Evolutionary conservation across 352 stramenopile genomes (phyloP).

Genomic region (Nothophytophthora sp.): DNA sequence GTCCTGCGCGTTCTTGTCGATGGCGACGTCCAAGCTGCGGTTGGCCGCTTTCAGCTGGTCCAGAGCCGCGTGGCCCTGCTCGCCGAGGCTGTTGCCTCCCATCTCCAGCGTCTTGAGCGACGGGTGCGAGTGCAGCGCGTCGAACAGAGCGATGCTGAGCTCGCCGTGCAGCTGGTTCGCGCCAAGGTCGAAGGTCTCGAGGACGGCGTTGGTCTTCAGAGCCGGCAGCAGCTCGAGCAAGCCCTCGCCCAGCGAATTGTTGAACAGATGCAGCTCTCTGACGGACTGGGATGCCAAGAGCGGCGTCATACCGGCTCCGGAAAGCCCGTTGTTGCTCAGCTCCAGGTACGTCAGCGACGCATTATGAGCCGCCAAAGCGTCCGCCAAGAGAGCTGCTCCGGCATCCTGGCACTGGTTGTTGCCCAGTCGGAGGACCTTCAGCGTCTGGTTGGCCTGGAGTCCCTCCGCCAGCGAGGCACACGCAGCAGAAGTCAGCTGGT

Average conservation of each 20-base stretch:
- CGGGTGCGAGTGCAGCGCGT: conserved; percentile 58
- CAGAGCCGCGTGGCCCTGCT: conserved; percentile 63
- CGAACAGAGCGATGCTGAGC: conserved; percentile 62
- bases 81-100: conserved; percentile 79
- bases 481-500: conserved; percentile 37
- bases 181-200: conserved; percentile 69
- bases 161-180: conserved; percentile 70
- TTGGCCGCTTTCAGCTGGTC: conserved; percentile 63
- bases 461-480: conserved; percentile 44
- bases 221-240: conserved; percentile 49
- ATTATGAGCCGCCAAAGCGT: conserved; percentile 35
- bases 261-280: conserved; percentile 72
- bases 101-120: conserved; percentile 83
- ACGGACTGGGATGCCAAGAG: conserved; percentile 48
- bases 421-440: conserved; percentile 50
- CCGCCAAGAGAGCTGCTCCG: conserved; percentile 37
- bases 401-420: conserved; percentile 67
- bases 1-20: conserved; percentile 79
- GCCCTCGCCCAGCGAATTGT: conserved; percentile 67
- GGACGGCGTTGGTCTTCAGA: conserved; percentile 48
- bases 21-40: conserved; percentile 63
- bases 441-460: conserved; percentile 43
- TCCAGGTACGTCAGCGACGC: conserved; percentile 57
- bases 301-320: conserved; percentile 38
- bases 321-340: conserved; percentile 71